Evolutionary conservation across 140 eudicot species (phyloP).

Genomic region (Stevia rebaudiana): DNA sequence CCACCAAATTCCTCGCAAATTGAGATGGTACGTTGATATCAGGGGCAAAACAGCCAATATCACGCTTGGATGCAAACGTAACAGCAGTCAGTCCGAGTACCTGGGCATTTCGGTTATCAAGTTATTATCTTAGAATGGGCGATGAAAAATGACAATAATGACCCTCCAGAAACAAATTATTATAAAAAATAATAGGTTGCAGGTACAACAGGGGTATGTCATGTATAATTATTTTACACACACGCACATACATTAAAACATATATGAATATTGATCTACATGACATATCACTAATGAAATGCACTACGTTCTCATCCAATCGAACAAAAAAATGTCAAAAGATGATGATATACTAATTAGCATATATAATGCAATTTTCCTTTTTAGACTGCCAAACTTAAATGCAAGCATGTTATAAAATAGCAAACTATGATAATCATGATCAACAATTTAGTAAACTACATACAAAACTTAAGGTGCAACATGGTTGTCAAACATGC

Average conservation of each 20-base stretch:
- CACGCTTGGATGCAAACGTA: slow-evolving; percentile 47
- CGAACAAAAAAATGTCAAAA: slow-evolving; percentile 1
- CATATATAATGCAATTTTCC: background rate
- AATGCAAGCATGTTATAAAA: slow-evolving; percentile 1
- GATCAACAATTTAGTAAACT: background rate
- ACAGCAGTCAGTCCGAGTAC: slow-evolving; percentile 48
- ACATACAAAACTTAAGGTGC: background rate
- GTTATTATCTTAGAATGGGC: slow-evolving; percentile 1
- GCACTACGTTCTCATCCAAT: slow-evolving; percentile 1
- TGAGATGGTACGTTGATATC: slow-evolving; percentile 29
- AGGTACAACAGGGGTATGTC: background rate
- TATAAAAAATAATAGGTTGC: background rate
- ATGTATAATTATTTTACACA: background rate
- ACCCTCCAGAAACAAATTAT: too few species aligned
- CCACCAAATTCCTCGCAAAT: slow-evolving; percentile 22
- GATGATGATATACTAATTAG: background rate
- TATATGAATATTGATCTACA: background rate
- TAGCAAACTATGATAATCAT: background rate
- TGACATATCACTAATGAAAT: background rate
- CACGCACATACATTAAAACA: background rate
- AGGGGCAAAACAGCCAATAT: slow-evolving; percentile 35
- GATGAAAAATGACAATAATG: background rate
- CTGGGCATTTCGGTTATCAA: slow-evolving; percentile 31
- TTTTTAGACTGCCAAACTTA: slow-evolving; percentile 14
- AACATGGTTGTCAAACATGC: background rate